Conservation (phyloP, 305 asterid species). For the Stenogyne calaminthoides region DNA sequence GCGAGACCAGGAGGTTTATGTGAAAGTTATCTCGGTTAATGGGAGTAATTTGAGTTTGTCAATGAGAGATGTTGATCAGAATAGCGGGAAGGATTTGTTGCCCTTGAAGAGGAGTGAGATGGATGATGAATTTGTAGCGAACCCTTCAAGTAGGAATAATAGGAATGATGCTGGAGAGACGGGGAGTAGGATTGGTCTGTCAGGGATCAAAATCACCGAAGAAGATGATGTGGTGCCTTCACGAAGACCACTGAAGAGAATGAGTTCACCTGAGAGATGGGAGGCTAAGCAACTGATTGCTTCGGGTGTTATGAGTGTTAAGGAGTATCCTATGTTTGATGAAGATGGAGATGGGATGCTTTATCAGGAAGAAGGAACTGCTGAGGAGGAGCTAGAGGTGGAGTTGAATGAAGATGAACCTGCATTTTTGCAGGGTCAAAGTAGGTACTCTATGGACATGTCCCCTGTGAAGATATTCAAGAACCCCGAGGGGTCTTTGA, state of each 20-base stretch:
- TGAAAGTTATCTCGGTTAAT: conserved; percentile 75
- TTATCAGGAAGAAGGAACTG: conserved; percentile 84
- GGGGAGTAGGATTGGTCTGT: conserved; percentile 74
- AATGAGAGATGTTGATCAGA: conserved; percentile 96
- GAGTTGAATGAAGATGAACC: conserved; percentile 95
- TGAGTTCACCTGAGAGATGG: conserved; percentile 97
- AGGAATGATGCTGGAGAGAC: conserved; percentile 51
- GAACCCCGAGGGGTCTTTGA: conserved; percentile 90
- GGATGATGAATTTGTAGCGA: conserved; percentile 37
- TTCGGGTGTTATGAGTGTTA: conserved; percentile 77
- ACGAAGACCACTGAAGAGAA: conserved; percentile 73
- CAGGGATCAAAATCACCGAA: conserved; percentile 69
- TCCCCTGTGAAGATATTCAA: conserved; percentile 92
- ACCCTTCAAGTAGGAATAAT: conserved; percentile 45
- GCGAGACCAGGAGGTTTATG: conserved; percentile 88
- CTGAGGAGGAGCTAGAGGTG: conserved; percentile 87
- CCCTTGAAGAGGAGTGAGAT: conserved; percentile 70
- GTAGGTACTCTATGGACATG: conserved; percentile 74
- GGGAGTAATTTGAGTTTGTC: conserved; percentile 85
- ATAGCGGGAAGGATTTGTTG: conserved; percentile 75
- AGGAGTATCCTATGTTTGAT: conserved; percentile 77
- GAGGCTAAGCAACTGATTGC: conserved; percentile 91
- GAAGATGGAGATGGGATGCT: conserved; percentile 78
- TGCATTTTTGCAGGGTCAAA: conserved; percentile 84
- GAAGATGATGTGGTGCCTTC: conserved; percentile 72